Conservation (phyloP, 164 flowering plant genomes). For the Echeveria elegans region DNA sequence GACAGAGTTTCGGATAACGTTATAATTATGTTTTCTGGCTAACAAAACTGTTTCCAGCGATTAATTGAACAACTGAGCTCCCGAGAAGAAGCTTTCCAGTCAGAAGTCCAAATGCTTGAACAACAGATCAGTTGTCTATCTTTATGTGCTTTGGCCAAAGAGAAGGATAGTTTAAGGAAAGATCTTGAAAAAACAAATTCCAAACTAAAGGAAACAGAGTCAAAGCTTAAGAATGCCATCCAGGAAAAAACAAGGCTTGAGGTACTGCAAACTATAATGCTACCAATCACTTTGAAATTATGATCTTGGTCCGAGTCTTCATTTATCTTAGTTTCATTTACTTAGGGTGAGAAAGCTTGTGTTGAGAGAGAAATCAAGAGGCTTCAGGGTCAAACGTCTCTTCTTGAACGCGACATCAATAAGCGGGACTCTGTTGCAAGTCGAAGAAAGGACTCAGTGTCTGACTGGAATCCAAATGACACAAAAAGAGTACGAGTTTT, state of each 20-base stretch:
- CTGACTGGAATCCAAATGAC: slow-evolving; percentile 44
- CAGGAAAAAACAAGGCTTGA: slow-evolving; percentile 91
- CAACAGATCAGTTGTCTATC: slow-evolving; percentile 50
- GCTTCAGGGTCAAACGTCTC: slow-evolving; percentile 57
- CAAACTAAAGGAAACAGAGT: slow-evolving; percentile 75
- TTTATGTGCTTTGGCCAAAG: slow-evolving; percentile 54
- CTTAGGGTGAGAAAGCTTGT: slow-evolving; percentile 76
- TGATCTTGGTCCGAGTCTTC: background rate
- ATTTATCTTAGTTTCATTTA: background rate
- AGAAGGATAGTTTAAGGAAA: slow-evolving; percentile 70
- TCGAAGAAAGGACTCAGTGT: slow-evolving; percentile 59
- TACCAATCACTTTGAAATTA: background rate
- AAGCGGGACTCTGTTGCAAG: slow-evolving; percentile 61
- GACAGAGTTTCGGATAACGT: background rate
- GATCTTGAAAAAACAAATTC: slow-evolving; percentile 76
- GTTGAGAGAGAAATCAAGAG: slow-evolving; percentile 73
- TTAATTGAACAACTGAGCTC: slow-evolving; percentile 33
- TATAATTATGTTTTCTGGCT: slow-evolving; percentile 11
- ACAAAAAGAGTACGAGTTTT: slow-evolving; percentile 32
- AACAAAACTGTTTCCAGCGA: slow-evolving; percentile 28
- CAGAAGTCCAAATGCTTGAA: slow-evolving; percentile 45
- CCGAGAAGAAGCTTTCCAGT: slow-evolving; percentile 39
- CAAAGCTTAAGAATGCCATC: slow-evolving; percentile 65
- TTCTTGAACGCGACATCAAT: slow-evolving; percentile 75
- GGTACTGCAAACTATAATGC: slow-evolving; percentile 27